Base-by-base conservation (phyloP, 2,329 filamentous ascomycete species). In the Hypoxylon sp. region DNA sequence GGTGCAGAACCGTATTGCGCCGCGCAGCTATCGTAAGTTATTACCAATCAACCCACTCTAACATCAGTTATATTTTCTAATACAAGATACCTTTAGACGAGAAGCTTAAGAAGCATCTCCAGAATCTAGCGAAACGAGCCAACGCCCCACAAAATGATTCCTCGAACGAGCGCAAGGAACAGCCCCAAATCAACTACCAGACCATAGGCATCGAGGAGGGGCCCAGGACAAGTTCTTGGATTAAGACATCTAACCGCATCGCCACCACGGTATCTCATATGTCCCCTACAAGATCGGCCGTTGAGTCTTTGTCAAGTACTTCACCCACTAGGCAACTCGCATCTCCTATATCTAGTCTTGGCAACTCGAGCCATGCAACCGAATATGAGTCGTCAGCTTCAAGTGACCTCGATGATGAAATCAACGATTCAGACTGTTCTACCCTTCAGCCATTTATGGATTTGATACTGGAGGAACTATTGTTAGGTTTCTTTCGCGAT, bases 331-430 rank as follows among this genome's bases (percentile, higher is more conserved):
- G 4, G 5, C n/a, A 10, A n/a, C 6, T 7, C 6, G 8, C 11
- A 13, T 41, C 37, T 19, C 37, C 37, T 17, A n/a, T 5, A n/a
- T 41, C 37, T 41, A 41, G 11, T 19, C 2, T 17, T 17, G 37
- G 37, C 5, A 19, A 41, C 6, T 19, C 17, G 8, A 19, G 11
- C 37, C n/a, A 41, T 19, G 17, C n/a, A 20, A 57, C 37, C 1
- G 55, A 57, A 44, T 41, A 57, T 8, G 55, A 57, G 17, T 51
- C 55, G 28, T 34, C 19, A 6, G 22, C 10, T 48, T 51, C 46
- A 22, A 57, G 55, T n/a, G 47, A 57, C 2, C 51, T 57, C 17
- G 55, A 57, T 7, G 55, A 51, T 17, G 47, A 51, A 4, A 22
- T 13, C 3, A 44, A 46, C 24, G 8, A 17, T 4, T 4, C 10